A percentile compares a stretch with the other conserved stretches of the same genome.
Evolutionary conservation across 169 alveolate species (phyloP).

Genomic region (Plasmodium reichenowi): DNA sequence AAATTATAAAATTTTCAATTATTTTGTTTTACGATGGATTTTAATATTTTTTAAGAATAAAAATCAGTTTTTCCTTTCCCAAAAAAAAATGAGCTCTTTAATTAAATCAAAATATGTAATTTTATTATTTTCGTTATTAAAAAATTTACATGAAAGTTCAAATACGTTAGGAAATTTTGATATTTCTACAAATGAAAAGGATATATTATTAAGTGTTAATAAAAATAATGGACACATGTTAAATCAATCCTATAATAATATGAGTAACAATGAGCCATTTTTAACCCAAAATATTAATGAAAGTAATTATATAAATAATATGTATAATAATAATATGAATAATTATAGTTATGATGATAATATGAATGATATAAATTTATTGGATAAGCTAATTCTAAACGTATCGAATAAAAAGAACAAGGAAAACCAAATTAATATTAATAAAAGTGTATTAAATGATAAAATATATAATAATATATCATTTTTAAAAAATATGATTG

Average conservation of each 20-base stretch:
- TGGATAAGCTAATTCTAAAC: not conserved
- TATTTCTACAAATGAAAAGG: not conserved
- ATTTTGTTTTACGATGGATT: slow-evolving; percentile 69
- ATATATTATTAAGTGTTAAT: not conserved
- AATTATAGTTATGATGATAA: not conserved
- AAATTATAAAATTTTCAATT: slow-evolving; percentile 25
- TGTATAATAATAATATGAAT: not conserved
- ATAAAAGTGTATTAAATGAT: slow-evolving; percentile 12
- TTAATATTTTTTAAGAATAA: slow-evolving; percentile 60
- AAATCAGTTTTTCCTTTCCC: slow-evolving; percentile 26
- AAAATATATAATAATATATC: slow-evolving; percentile 16
- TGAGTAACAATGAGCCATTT: not conserved
- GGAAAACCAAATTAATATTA: not conserved
- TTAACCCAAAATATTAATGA: not conserved
- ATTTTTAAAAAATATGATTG: slow-evolving; percentile 45
- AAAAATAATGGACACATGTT: not conserved
- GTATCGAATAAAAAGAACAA: not conserved
- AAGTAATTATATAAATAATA: not conserved
- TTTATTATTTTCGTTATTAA: slow-evolving; percentile 27
- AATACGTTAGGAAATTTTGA: not conserved
- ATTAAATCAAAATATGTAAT: slow-evolving; percentile 35
- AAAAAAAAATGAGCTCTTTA: slow-evolving; percentile 11
- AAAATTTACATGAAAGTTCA: slow-evolving; percentile 38
- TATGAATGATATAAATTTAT: slow-evolving; percentile 8
- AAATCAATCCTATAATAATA: not conserved